Base-by-base conservation (phyloP, 495 filamentous ascomycete genomes). In the Physcia stellaris region DNA sequence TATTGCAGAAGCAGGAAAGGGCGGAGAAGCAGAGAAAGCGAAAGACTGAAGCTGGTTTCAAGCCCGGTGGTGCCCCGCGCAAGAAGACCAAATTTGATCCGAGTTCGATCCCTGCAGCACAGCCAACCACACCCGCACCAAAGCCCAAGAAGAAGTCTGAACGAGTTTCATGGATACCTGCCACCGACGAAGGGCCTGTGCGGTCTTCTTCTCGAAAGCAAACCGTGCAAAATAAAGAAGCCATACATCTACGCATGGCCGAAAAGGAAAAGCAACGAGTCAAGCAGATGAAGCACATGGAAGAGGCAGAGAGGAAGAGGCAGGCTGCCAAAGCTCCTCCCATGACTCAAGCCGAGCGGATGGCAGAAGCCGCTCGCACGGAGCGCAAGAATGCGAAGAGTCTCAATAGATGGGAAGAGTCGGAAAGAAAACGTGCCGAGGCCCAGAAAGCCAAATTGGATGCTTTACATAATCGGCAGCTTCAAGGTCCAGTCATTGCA, bases 131-230 rank as follows among this genome's bases (percentile, higher is more conserved):
- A 26, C 50, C 61, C 20, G 57, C 68, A 12, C 66, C 79, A 15
- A 71, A 81, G 41, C 80, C 79, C 3, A 87, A 84, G 65, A 98
- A 94, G 66, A 95, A 94, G 60, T 86, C 83, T 3, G 90, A 95
- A 59, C 75, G 86, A 29, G 67, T 77, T 27, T 93, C 85, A 41
- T 94, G 86, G 85, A 67, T 95, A 21, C 86, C 83, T 5, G 77
- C 79, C 1, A 55, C 66, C 6, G 80, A 82, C 40, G 86, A 94
- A 50, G 73, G 77, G 42, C 85, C 86, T 2, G 80, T 72, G 21
- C 76, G 90, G 44, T 75, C 82, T 18, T 95, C 88, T 0, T 79
- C 79, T 13, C 81, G 90, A 44, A 71, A 71, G 40, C 79, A 86
- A 38, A 92, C 90, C 3, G 77, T 83, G 58, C 68, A 77, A 40